A percentile compares a stretch with the other conserved stretches of the same genome.
phyloP scores from a whole-genome alignment of 495 filamentous ascomycete genomes.

The Neurospora discreta region DNA sequence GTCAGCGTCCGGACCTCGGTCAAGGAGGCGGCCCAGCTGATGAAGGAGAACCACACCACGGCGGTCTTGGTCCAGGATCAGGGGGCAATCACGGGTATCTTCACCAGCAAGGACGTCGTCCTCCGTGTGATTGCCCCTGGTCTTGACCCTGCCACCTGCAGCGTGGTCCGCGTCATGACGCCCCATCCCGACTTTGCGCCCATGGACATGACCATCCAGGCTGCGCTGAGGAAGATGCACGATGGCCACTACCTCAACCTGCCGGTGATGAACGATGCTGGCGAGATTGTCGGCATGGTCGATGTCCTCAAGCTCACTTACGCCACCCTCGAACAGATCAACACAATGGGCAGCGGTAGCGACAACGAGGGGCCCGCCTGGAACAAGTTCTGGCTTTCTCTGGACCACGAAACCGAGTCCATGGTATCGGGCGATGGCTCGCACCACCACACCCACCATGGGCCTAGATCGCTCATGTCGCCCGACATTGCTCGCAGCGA shows the following conservation, averaged over 20 bases:
- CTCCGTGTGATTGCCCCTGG: conserved; percentile 96
- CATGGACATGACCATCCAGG: conserved; percentile 97
- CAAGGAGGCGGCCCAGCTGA: conserved; percentile 83
- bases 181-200: conserved; percentile 98
- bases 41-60: conserved; percentile 98
- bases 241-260: conserved; percentile 98
- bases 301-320: conserved; percentile 97
- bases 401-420: conserved; percentile 93
- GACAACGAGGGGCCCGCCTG: conserved; percentile 94
- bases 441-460: conserved; percentile 34
- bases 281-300: conserved; percentile 98
- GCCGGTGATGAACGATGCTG: conserved; percentile 93
- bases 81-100: conserved; percentile 95
- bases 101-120: conserved; percentile 98
- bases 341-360: conserved; percentile 46
- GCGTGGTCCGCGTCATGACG: conserved; percentile 97
- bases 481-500: conserved; percentile 55
- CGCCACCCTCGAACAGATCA: conserved; percentile 92
- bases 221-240: conserved; percentile 97
- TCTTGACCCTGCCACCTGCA: conserved; percentile 87
- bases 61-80: conserved; percentile 94
- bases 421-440: conserved; percentile 84
- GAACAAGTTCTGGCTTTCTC: conserved; percentile 99
- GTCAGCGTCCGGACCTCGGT: conserved; percentile 93
- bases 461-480: conserved; percentile 51